phyloP scores from a whole-genome alignment of 257 asterid species.

The Fraxinus quadrangulata region DNA sequence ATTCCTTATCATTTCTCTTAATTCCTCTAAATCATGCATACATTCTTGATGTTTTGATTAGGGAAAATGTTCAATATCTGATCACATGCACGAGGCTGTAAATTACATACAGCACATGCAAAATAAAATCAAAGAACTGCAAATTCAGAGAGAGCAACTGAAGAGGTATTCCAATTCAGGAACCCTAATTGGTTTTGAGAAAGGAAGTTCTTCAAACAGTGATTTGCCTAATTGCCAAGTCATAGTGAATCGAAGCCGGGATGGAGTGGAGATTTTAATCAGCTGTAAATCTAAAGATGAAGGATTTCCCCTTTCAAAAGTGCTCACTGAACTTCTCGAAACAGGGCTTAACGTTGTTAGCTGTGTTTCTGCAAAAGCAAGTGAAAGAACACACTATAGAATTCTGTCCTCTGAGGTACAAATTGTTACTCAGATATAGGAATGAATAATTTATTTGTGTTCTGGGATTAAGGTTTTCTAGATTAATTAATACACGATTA shows the following conservation, averaged over 20 bases:
- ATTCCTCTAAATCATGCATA: neutral
- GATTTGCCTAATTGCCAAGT: constrained; percentile 20
- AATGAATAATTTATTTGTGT: neutral
- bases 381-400: constrained; percentile 36
- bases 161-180: neutral
- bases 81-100: constrained; percentile 56
- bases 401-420: constrained; percentile 52
- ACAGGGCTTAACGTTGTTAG: constrained; percentile 41
- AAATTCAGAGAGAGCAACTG: constrained; percentile 33
- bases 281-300: constrained; percentile 14
- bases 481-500: neutral
- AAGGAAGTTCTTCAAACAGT: neutral
- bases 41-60: neutral
- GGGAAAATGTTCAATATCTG: constrained; percentile 59
- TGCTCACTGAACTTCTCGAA: constrained; percentile 32
- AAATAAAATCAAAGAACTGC: constrained; percentile 33
- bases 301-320: constrained; percentile 39
- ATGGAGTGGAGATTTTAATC: constrained; percentile 52
- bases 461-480: neutral
- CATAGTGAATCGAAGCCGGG: constrained; percentile 27
- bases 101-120: constrained; percentile 44
- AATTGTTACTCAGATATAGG: neutral
- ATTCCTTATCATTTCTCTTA: neutral
- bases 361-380: constrained; percentile 44
- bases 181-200: constrained; percentile 9